These are phyloP conservation scores for Psilocybe tampanensis DNA, from an alignment of 768 basidiomycete genomes.

Conservation along the genomic window DNA sequence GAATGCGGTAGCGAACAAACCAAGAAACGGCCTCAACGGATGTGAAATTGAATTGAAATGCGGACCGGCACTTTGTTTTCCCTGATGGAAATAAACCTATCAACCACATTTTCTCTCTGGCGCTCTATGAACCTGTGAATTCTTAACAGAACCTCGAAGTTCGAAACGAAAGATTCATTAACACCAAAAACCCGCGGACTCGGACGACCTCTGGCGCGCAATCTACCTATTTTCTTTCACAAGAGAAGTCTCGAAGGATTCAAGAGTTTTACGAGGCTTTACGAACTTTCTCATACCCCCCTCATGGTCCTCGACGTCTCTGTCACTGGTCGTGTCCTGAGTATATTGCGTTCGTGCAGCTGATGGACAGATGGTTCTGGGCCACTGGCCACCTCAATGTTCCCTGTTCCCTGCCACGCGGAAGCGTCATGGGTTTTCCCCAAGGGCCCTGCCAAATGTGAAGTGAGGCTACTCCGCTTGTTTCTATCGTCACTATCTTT, in stretches of 20 bases:
- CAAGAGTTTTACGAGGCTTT: background rate
- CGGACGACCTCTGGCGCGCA: background rate
- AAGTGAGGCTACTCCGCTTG: background rate
- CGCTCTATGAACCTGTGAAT: slow-evolving; percentile 2
- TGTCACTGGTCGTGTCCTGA: too few species aligned
- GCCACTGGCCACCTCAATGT: background rate
- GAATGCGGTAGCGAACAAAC: too few species aligned
- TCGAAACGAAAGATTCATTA: background rate
- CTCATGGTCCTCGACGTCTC: background rate
- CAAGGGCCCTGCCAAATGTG: too few species aligned
- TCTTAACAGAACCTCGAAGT: background rate
- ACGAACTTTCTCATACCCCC: background rate
- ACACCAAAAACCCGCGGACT: background rate
- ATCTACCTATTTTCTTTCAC: background rate
- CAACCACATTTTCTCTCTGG: background rate
- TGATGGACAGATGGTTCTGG: background rate
- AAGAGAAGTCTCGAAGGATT: background rate
- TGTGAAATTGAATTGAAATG: background rate
- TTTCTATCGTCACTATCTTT: background rate
- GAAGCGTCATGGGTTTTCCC: background rate
- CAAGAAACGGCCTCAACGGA: too few species aligned
- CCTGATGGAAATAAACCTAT: background rate
- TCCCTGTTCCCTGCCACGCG: background rate
- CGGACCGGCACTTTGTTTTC: background rate
- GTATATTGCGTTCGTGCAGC: background rate